These are phyloP conservation scores for Acacia crassicarpa DNA, from an alignment of 306 rosid genomes.

Conservation along the genomic window DNA sequence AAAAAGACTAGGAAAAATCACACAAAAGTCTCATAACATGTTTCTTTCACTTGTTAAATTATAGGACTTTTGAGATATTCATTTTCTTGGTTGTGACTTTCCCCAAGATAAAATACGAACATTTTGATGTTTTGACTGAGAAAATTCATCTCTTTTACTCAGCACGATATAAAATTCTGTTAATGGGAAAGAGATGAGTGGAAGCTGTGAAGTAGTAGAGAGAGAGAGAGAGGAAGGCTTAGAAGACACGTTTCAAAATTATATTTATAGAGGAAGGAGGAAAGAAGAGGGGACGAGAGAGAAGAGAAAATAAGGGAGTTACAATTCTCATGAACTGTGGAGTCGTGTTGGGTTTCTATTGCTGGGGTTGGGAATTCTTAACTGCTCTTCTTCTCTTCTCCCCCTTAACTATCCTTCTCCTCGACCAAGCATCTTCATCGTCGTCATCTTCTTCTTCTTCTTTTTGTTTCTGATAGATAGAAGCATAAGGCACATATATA, in stretches of 20 bases:
- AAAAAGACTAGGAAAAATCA: background rate
- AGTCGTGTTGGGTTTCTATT: conserved; percentile 99
- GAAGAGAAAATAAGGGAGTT: conserved; percentile 30
- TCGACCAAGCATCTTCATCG: background rate
- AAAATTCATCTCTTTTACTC: background rate
- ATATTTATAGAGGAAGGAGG: conserved; percentile 16
- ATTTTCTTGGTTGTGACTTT: too few species aligned
- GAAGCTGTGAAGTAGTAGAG: conserved; percentile 26
- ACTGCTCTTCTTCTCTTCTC: conserved; percentile 98
- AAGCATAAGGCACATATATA: background rate
- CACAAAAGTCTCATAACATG: too few species aligned
- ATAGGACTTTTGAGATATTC: too few species aligned
- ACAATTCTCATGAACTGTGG: conserved; percentile 97
- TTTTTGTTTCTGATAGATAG: background rate
- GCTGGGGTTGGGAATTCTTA: conserved; percentile 99
- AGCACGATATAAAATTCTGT: background rate
- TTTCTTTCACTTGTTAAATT: too few species aligned
- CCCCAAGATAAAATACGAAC: background rate
- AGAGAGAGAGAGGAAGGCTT: conserved; percentile 38
- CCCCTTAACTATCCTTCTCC: conserved; percentile 15
- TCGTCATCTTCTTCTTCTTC: background rate
- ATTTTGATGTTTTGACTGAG: conserved; percentile 8
- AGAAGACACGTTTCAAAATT: conserved; percentile 58
- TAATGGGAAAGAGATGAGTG: background rate
- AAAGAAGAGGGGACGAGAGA: conserved; percentile 15